Base-by-base conservation (phyloP, 805 yeast genomes). In the Candida ponderosae region DNA sequence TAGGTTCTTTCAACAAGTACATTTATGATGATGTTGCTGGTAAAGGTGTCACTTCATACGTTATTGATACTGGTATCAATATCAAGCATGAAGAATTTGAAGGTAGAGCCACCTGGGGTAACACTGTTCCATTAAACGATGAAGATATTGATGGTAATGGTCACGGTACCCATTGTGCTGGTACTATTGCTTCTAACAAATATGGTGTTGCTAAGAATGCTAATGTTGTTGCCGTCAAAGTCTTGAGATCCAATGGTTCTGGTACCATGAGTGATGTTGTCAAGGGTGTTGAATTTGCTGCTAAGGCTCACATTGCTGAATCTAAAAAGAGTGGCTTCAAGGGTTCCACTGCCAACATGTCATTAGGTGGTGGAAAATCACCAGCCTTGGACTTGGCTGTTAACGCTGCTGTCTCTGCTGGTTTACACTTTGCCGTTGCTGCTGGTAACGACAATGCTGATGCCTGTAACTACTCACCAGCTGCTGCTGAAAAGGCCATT, bases 131-230 rank as follows among this genome's bases (percentile, higher is more conserved):
- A 47, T 50, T 60, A 36, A 81, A 79, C 51, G 86, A 78, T 49
- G 71, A 70, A 37, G 87, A 80, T 47, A 53, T 68, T 32, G 96
- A 89, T 58, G 93, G 87, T 37, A 83, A 85, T 52, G 97, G 96
- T 36, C 97, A 88, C 62, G 97, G 97, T 54, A 86, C 96, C 33
- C 97, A 88, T 56, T 86, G 94, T 66, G 95, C 96, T n/a, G 97
- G 96, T 63, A 87, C 94, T 27, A 85, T 89, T 51, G 96, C 81
- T 35, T 82, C 93, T 18, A 68, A 68, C 42, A 66, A 75, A 36
- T 85, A 80, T 46, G 96, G 96, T 65, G 85, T 86, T 38, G 89
- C 95, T 39, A 86, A 87, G 62, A 68, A 74, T 36, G 93, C 89
- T 9, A 68, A 78, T 17, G 60, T 86, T 38, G 87, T 82, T 50